A percentile compares a stretch with the other conserved stretches of the same genome.
Evolutionary conservation across 345 rosid species (phyloP).

Genomic region (Laguncularia racemosa): DNA sequence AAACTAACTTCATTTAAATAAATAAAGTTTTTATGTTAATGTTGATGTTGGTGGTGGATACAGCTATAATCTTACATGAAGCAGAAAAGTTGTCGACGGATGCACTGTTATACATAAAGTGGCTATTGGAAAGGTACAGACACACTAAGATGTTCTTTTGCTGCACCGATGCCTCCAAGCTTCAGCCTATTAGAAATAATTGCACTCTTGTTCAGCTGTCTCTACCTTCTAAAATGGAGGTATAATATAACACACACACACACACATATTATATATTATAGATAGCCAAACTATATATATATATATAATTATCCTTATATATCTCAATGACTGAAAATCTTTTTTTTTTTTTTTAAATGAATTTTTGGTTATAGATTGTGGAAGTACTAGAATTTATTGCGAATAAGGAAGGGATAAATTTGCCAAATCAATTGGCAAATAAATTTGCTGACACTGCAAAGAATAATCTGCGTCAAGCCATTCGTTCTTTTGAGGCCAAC

Average conservation of each 20-base stretch:
- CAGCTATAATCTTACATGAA: constrained; percentile 43
- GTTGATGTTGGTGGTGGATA: not conserved
- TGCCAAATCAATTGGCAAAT: constrained; percentile 29
- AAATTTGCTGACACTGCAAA: constrained; percentile 33
- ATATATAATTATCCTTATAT: no score
- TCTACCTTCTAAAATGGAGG: constrained; percentile 47
- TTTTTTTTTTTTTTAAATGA: not conserved
- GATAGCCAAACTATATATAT: no score
- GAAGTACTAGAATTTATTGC: constrained; percentile 52
- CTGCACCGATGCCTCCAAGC: constrained; percentile 48
- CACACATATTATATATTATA: no score
- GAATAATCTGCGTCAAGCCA: constrained; percentile 60
- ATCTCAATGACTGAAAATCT: no score
- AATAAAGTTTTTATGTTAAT: no score
- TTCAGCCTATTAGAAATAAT: constrained; percentile 37
- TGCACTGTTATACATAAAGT: constrained; percentile 41
- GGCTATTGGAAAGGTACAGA: constrained; percentile 46
- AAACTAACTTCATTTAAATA: no score
- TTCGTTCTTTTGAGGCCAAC: constrained; percentile 57
- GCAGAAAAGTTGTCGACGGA: constrained; percentile 49
- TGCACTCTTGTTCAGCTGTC: constrained; percentile 36
- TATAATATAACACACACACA: no score
- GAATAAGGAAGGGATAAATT: constrained; percentile 27
- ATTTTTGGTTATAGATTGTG: constrained; percentile 24
- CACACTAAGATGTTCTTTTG: constrained; percentile 43